phyloP scores from a whole-genome alignment of 2,329 filamentous ascomycete genomes.

The Fusarium luffae region DNA sequence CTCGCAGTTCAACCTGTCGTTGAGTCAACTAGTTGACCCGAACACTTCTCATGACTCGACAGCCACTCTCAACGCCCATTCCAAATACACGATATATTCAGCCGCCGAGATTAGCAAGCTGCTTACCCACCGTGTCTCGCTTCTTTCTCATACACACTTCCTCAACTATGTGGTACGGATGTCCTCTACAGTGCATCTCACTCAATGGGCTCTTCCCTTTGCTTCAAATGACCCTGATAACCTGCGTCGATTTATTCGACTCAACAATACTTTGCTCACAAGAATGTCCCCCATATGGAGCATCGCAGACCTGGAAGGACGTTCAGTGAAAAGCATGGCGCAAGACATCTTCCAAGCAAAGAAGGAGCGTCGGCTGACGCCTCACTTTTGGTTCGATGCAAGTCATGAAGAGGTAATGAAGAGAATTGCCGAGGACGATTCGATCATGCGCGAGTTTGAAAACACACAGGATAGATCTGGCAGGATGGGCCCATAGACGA shows the following conservation, averaged over 20 bases:
- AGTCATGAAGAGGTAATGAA: constrained; percentile 66
- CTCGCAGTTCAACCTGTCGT: constrained; percentile 76
- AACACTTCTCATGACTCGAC: constrained; percentile 70
- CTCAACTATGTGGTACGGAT: constrained; percentile 84
- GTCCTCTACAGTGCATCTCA: constrained; percentile 83
- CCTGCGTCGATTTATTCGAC: constrained; percentile 78
- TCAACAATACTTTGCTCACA: constrained; percentile 82
- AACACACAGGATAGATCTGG: constrained; percentile 40
- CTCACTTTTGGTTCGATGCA: constrained; percentile 65
- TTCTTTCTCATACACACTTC: constrained; percentile 82
- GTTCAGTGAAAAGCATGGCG: constrained; percentile 82
- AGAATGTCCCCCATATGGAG: constrained; percentile 77
- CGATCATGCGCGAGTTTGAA: constrained; percentile 69
- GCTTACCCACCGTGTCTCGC: constrained; percentile 76
- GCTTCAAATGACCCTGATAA: constrained; percentile 71
- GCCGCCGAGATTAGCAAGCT: constrained; percentile 81
- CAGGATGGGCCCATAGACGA: constrained; percentile 26
- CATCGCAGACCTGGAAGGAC: constrained; percentile 74
- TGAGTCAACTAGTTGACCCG: constrained; percentile 68
- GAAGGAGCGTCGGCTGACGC: constrained; percentile 65
- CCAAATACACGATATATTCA: constrained; percentile 81
- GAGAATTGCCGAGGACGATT: constrained; percentile 67
- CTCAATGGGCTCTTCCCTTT: constrained; percentile 77
- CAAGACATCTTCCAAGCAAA: constrained; percentile 75
- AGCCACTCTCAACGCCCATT: constrained; percentile 72